These are phyloP conservation scores for Clonostachys rhizophaga DNA, from an alignment of 2,329 filamentous ascomycete genomes.

Conservation along the genomic window DNA sequence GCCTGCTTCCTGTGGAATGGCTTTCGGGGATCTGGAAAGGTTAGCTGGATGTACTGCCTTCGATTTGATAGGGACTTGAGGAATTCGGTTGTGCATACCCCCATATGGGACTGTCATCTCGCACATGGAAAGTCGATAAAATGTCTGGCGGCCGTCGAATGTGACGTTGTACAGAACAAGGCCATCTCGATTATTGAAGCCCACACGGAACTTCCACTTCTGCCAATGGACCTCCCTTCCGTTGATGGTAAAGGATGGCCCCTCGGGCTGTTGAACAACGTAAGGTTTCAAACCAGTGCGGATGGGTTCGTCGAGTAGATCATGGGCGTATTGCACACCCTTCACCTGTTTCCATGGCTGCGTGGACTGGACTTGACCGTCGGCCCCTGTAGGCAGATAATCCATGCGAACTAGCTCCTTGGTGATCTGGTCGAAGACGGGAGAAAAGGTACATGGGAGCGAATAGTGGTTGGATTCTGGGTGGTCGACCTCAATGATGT, in stretches of 20 bases:
- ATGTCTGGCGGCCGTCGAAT: constrained; percentile 60
- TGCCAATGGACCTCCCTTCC: constrained; percentile 50
- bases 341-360: constrained; percentile 40
- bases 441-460: constrained; percentile 54
- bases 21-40: constrained; percentile 46
- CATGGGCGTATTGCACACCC: constrained; percentile 41
- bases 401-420: constrained; percentile 52
- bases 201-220: constrained; percentile 66
- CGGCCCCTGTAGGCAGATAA: constrained; percentile 46
- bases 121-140: constrained; percentile 62
- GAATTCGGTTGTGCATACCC: neutral
- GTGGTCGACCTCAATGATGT: constrained; percentile 25
- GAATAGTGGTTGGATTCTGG: constrained; percentile 58
- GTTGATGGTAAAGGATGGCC: constrained; percentile 59
- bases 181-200: constrained; percentile 67
- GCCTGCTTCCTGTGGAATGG: constrained; percentile 67
- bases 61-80: too few relatives aligned
- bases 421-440: constrained; percentile 53
- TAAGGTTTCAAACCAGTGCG: constrained; percentile 61
- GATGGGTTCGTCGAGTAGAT: constrained; percentile 40
- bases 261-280: constrained; percentile 66
- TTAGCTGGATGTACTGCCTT: too few relatives aligned
- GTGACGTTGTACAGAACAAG: constrained; percentile 65
- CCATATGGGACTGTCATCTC: constrained; percentile 70
- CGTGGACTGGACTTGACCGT: constrained; percentile 30